A percentile compares a stretch with the other conserved stretches of the same genome.
Conservation (phyloP, 2,329 filamentous ascomycete genomes). For the Exophiala phaeomuriformis region DNA sequence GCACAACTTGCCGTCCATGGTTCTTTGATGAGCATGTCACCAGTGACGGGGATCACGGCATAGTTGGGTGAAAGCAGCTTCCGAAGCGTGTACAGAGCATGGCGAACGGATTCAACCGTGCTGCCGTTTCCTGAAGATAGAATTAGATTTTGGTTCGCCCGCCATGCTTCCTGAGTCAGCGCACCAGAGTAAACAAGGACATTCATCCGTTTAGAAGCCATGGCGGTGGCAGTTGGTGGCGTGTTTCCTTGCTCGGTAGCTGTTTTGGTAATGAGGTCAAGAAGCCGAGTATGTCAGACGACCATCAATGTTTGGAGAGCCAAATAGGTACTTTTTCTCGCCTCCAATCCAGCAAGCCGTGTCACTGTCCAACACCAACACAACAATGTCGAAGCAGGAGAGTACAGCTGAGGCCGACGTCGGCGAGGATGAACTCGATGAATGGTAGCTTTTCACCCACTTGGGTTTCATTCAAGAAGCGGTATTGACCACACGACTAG, state of each 20-base stretch:
- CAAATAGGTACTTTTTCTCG: slow-evolving; percentile 1
- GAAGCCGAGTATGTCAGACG: slow-evolving; percentile 3
- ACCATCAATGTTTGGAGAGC: not conserved
- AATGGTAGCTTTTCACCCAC: slow-evolving; percentile 59
- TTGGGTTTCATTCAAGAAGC: slow-evolving; percentile 6
- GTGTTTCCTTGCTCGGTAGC: not conserved
- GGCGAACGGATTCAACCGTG: slow-evolving; percentile 79
- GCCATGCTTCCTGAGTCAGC: slow-evolving; percentile 28
- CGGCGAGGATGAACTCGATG: slow-evolving; percentile 84
- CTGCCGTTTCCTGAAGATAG: slow-evolving; percentile 63
- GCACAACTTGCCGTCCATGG: slow-evolving; percentile 85
- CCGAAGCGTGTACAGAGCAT: slow-evolving; percentile 79
- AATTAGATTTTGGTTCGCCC: slow-evolving; percentile 30
- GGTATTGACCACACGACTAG: slow-evolving; percentile 41
- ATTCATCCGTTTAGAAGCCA: slow-evolving; percentile 69
- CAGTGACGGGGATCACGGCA: slow-evolving; percentile 78
- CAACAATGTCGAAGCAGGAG: slow-evolving; percentile 52
- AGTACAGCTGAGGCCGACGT: slow-evolving; percentile 41
- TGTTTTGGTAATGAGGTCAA: not conserved
- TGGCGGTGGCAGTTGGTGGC: slow-evolving; percentile 37
- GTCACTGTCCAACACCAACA: not conserved
- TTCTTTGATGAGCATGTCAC: slow-evolving; percentile 74
- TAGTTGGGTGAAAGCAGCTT: slow-evolving; percentile 83
- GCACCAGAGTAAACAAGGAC: slow-evolving; percentile 86
- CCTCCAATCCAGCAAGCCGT: slow-evolving; percentile 8